Evolutionary conservation across 2,329 filamentous ascomycete species (phyloP).

Genomic region (Allantophomopsis lycopodina): DNA sequence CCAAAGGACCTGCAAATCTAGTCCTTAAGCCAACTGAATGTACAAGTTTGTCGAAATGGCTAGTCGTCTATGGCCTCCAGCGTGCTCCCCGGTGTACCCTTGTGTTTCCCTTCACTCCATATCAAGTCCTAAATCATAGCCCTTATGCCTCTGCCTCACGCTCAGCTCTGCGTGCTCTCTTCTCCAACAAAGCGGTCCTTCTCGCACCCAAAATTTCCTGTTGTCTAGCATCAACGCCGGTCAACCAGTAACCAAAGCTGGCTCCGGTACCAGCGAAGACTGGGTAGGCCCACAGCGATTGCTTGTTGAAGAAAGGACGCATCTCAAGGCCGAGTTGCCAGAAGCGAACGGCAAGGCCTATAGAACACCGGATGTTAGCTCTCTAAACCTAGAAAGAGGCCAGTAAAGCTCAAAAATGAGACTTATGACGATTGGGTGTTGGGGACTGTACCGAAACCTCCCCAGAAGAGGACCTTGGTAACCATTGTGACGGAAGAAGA

Average conservation of each 20-base stretch:
- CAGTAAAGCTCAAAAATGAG: background rate
- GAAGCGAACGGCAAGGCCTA: constrained; percentile 81
- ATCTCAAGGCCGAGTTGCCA: constrained; percentile 99
- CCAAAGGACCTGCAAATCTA: background rate
- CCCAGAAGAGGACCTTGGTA: constrained; percentile 63
- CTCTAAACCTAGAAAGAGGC: too few species aligned
- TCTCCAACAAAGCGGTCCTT: constrained; percentile 72
- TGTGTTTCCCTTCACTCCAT: too few species aligned
- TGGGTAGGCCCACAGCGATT: constrained; percentile 84
- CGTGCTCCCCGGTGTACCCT: too few species aligned
- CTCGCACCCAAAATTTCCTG: constrained; percentile 63
- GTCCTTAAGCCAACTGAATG: background rate
- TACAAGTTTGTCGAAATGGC: too few species aligned
- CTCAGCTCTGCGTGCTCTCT: constrained; percentile 67
- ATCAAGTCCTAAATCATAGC: background rate
- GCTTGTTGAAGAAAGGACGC: constrained; percentile 80
- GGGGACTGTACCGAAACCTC: constrained; percentile 68
- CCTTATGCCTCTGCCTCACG: constrained; percentile 35
- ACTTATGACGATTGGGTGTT: constrained; percentile 5
- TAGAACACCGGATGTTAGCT: background rate
- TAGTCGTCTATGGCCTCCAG: too few species aligned
- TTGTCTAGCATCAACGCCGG: constrained; percentile 78
- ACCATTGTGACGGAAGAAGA: constrained; percentile 14
- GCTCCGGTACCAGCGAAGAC: constrained; percentile 75
- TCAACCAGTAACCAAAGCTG: constrained; percentile 94